A percentile compares a stretch with the other conserved stretches of the same genome.
These are phyloP conservation scores for Sporisorium exsertum DNA, from an alignment of 1,284 basidiomycete species.

Conservation along the genomic window DNA sequence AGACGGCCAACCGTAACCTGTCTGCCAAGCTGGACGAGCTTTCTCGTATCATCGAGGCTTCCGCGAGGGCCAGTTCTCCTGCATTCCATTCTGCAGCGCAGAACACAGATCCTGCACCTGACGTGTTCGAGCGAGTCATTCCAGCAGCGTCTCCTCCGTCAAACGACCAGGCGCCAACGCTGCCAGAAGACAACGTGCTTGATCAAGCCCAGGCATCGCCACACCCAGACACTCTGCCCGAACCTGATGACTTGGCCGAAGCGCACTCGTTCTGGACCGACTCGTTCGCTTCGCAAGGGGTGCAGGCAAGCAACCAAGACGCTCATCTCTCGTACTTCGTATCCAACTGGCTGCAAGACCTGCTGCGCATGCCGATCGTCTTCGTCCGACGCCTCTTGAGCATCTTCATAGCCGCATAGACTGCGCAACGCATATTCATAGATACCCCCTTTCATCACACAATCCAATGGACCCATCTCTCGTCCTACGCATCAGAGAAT, in stretches of 20 bases:
- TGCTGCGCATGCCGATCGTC: constrained; percentile 14
- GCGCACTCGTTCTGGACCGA: constrained; percentile 3
- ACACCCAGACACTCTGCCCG: background rate
- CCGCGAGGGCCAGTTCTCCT: background rate
- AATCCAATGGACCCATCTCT: background rate
- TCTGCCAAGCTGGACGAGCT: constrained; percentile 33
- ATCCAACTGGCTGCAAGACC: constrained; percentile 15
- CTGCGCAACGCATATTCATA: constrained; percentile 1
- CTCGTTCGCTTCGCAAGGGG: background rate
- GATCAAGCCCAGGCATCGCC: background rate
- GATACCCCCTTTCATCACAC: constrained; percentile 1
- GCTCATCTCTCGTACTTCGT: background rate
- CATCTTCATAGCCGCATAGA: constrained; percentile 9
- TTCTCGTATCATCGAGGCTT: constrained; percentile 23
- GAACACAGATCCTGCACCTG: background rate
- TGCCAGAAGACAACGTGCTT: background rate
- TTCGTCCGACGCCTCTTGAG: constrained; percentile 8
- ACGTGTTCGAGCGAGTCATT: background rate
- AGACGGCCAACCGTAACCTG: constrained; percentile 23
- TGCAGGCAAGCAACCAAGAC: background rate
- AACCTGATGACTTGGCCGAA: background rate
- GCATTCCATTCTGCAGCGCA: background rate
- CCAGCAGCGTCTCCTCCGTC: background rate
- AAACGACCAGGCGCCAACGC: background rate
- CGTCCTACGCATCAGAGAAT: background rate